These are phyloP conservation scores for Trichosporon faecale DNA, from an alignment of 1,284 basidiomycete genomes.

Conservation along the genomic window DNA sequence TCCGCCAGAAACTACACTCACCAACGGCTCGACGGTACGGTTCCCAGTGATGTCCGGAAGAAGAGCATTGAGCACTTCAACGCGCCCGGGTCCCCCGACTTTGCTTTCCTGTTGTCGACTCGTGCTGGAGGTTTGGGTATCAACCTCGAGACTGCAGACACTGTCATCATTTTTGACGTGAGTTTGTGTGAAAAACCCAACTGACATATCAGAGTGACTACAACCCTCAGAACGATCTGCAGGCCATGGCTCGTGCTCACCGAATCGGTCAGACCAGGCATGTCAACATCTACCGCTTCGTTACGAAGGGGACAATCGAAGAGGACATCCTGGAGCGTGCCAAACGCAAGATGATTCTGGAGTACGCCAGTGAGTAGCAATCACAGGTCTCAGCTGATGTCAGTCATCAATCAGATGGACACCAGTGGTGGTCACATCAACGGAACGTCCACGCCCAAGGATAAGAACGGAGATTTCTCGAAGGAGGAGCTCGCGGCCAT, in stretches of 20 bases:
- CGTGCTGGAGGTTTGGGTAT: constrained; percentile 97
- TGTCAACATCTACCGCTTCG: constrained; percentile 94
- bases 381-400: constrained; percentile 16
- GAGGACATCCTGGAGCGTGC: constrained; percentile 97
- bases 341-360: constrained; percentile 99
- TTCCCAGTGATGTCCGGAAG: constrained; percentile 76
- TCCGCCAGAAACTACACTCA: constrained; percentile 77
- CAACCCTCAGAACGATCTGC: constrained; percentile 94
- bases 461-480: constrained; percentile 74
- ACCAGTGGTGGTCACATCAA: constrained; percentile 95
- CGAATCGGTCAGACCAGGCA: constrained; percentile 97
- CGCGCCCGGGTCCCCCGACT: constrained; percentile 67
- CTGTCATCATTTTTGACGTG: constrained; percentile 98
- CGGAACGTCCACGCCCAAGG: constrained; percentile 73
- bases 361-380: constrained; percentile 84
- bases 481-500: constrained; percentile 99
- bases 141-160: constrained; percentile 96
- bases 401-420: constrained; percentile 99
- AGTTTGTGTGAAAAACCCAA: constrained; percentile 43
- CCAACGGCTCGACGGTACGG: constrained; percentile 74
- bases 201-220: constrained; percentile 42
- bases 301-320: constrained; percentile 99
- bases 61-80: constrained; percentile 77
- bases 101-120: constrained; percentile 86
- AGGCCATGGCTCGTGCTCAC: constrained; percentile 98